Evolutionary conservation across 352 stramenopile species (phyloP).

Genomic region (Globisporangium paddicum): DNA sequence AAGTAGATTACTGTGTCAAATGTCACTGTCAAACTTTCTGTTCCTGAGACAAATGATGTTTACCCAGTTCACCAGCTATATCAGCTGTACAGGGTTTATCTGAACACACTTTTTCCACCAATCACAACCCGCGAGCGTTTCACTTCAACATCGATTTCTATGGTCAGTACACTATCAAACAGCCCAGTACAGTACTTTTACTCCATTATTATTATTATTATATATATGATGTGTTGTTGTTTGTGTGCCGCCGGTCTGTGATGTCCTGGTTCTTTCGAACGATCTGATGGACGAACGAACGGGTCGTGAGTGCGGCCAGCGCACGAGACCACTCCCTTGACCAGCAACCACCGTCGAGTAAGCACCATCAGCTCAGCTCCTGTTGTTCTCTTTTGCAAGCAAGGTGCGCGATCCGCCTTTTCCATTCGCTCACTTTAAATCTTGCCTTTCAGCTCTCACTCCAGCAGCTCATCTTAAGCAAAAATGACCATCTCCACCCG

Average conservation of each 20-base stretch:
- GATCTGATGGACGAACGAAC: no score
- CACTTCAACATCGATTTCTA: background rate
- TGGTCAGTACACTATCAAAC: background rate
- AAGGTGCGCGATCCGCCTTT: background rate
- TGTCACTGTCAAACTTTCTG: background rate
- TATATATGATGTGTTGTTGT: no score
- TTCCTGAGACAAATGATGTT: background rate
- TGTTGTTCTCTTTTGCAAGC: constrained; percentile 3
- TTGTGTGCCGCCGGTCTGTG: no score
- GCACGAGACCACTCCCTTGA: background rate
- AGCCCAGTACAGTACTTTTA: background rate
- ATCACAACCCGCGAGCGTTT: background rate
- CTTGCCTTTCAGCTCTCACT: background rate
- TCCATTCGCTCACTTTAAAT: constrained; percentile 11
- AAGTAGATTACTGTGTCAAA: background rate
- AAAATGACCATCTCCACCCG: constrained; percentile 22
- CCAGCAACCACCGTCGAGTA: background rate
- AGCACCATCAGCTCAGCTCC: background rate
- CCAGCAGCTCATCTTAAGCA: background rate
- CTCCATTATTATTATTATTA: no score
- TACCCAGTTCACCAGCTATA: background rate
- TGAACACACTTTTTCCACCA: background rate
- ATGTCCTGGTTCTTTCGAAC: no score
- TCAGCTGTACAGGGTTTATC: background rate
- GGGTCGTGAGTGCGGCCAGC: no score